These are phyloP conservation scores for Prunella vulgaris DNA, from an alignment of 257 asterid species.

Conservation along the genomic window DNA sequence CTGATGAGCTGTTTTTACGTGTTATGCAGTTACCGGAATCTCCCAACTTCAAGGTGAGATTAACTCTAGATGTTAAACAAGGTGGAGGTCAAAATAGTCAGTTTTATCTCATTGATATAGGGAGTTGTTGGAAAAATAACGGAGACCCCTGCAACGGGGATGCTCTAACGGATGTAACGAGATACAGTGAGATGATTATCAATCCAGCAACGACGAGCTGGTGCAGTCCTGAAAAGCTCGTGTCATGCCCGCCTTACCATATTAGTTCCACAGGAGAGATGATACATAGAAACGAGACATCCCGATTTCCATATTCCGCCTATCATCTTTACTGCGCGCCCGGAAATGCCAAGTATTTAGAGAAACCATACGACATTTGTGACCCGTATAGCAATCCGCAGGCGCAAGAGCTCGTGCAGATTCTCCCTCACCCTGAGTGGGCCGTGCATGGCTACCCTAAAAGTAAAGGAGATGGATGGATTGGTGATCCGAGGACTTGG, in stretches of 20 bases:
- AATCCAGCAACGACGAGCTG: constrained; percentile 77
- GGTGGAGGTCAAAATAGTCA: constrained; percentile 85
- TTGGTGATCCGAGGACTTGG: constrained; percentile 75
- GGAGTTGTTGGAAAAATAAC: constrained; percentile 83
- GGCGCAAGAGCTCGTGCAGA: constrained; percentile 82
- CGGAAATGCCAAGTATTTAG: constrained; percentile 60
- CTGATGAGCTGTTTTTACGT: background rate
- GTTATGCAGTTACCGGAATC: constrained; percentile 59
- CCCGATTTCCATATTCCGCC: constrained; percentile 71
- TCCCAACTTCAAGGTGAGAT: constrained; percentile 72
- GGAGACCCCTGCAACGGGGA: constrained; percentile 79
- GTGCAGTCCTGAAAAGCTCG: constrained; percentile 67
- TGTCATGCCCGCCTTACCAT: constrained; percentile 82
- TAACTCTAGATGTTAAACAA: constrained; percentile 59
- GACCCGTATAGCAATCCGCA: constrained; percentile 93
- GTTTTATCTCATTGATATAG: constrained; percentile 72
- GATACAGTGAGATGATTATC: constrained; percentile 86
- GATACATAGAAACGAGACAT: constrained; percentile 54
- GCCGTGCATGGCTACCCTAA: constrained; percentile 74
- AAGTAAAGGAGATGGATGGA: constrained; percentile 76
- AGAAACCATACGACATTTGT: constrained; percentile 70
- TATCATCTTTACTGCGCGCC: constrained; percentile 90
- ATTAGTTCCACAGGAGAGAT: constrained; percentile 47
- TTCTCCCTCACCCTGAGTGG: constrained; percentile 91
- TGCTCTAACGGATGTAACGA: constrained; percentile 68